These are phyloP conservation scores for Annulohypoxylon truncatum DNA, from an alignment of 2,329 filamentous ascomycete genomes.

Conservation along the genomic window DNA sequence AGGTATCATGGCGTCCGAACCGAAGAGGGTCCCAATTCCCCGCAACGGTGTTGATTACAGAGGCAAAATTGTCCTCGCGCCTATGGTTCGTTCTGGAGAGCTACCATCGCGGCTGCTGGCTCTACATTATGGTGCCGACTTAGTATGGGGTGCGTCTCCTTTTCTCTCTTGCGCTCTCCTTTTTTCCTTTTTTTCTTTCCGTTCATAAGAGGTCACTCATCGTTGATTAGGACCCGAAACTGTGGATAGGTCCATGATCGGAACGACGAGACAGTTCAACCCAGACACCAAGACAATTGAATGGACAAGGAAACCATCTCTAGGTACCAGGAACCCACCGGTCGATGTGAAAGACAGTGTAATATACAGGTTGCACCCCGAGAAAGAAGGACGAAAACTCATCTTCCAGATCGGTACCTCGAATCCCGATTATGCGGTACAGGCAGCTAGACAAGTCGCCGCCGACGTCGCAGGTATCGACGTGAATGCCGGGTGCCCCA, in stretches of 20 bases:
- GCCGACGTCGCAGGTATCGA: constrained; percentile 93
- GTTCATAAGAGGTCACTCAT: background rate
- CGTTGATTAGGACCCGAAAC: constrained; percentile 82
- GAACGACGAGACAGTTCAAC: constrained; percentile 82
- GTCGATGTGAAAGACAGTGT: constrained; percentile 71
- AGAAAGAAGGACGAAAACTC: constrained; percentile 76
- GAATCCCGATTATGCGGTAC: constrained; percentile 82
- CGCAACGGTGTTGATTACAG: constrained; percentile 91
- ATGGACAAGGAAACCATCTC: constrained; percentile 81
- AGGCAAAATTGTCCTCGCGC: constrained; percentile 92
- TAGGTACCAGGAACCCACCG: constrained; percentile 69
- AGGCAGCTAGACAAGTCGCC: constrained; percentile 86
- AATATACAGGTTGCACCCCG: constrained; percentile 86
- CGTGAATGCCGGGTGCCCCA: constrained; percentile 97
- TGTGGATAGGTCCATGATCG: constrained; percentile 91
- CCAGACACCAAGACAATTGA: constrained; percentile 82
- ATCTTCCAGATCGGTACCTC: constrained; percentile 95
- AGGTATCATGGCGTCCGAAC: constrained; percentile 67
- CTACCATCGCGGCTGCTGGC: constrained; percentile 88
- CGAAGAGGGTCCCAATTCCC: constrained; percentile 84
- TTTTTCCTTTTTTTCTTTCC: background rate
- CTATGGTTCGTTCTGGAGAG: constrained; percentile 98
- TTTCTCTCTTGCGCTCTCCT: background rate
- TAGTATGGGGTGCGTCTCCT: constrained; percentile 83
- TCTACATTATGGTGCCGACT: constrained; percentile 93